Conservation (phyloP, 2,329 filamentous ascomycete species). For the Emmonsia crescens region DNA sequence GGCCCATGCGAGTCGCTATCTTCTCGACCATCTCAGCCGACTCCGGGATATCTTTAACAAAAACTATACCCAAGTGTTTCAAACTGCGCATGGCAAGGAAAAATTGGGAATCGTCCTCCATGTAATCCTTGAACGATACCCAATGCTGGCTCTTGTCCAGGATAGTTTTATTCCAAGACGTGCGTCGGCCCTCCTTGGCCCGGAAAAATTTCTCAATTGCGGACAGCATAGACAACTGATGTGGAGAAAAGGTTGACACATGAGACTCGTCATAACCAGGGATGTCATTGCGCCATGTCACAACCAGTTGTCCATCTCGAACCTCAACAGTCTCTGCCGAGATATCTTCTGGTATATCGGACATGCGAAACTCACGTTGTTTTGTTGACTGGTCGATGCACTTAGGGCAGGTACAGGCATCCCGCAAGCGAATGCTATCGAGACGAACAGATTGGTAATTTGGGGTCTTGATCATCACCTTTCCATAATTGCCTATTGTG, state of each 20-base stretch:
- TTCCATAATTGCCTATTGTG: not conserved
- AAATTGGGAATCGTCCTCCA: constrained; percentile 49
- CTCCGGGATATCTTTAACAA: constrained; percentile 63
- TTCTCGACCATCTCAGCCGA: constrained; percentile 53
- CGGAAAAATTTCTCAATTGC: not conserved
- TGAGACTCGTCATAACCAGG: constrained; percentile 33
- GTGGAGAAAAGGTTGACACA: constrained; percentile 24
- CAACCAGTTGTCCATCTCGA: constrained; percentile 35
- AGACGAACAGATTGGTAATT: not conserved
- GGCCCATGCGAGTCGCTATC: constrained; percentile 63
- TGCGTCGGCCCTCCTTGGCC: not conserved
- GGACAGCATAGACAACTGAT: constrained; percentile 13
- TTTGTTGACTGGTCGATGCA: constrained; percentile 51
- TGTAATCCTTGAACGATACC: constrained; percentile 62
- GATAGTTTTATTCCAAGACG: constrained; percentile 24
- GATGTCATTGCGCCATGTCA: constrained; percentile 54
- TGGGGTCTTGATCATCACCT: not conserved
- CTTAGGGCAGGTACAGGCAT: constrained; percentile 42
- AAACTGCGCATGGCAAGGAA: constrained; percentile 53
- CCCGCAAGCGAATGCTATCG: constrained; percentile 34
- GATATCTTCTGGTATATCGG: constrained; percentile 48
- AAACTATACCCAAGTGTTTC: constrained; percentile 58
- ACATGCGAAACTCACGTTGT: constrained; percentile 53
- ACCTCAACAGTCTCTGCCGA: constrained; percentile 25
- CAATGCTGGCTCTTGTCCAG: constrained; percentile 40